Base-by-base conservation (phyloP, 495 filamentous ascomycete species). In the Terfezia claveryi region DNA sequence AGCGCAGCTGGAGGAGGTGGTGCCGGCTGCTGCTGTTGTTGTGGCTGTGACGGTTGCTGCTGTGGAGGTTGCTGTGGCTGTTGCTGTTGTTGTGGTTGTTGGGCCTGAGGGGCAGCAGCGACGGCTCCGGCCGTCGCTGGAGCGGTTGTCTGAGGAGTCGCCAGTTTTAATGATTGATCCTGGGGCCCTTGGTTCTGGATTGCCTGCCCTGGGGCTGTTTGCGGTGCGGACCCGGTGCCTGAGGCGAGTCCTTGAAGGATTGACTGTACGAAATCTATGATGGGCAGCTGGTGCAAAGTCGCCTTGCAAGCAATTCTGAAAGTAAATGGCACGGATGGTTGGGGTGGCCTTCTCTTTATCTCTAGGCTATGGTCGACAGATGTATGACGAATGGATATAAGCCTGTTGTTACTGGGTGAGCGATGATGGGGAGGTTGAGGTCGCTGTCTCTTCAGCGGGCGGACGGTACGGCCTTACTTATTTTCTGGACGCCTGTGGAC, bases 1-100 rank as follows among this genome's bases (percentile, higher is more conserved):
- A 66, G 54, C 55, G 68, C 41, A 46, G 41, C 2, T 46, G 41
- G 14, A 2, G 41, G 41, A 46, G 14, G 14, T 46, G 41, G 12
- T 46, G 41, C 12, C 17, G 41, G 41, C 41, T 46, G 41, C 41
- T 46, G 41, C 41, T 46, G 41, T 20, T 46, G 41, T 8, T 46
- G 41, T 46, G 12, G 41, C 41, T 46, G 41, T 4, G 17, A 14
- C 8, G 12, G 41, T 46, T 46, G 41, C 41, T 14, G 14, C 8
- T 46, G 41, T 32, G 27, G 27, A 32, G 27, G 27, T 46, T 46
- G 41, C 41, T 46, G 41, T 46, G 12, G 41, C 41, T 46, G 41
- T 7, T 46, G 41, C 41, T 46, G 41, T 4, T 46, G 41, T 4
- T 46, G 41, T 46, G 12, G 41, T 46, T 46, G 41, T 20, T 46